Base-by-base conservation (phyloP, 148 eudicot genomes). In the Silene latifolia region DNA sequence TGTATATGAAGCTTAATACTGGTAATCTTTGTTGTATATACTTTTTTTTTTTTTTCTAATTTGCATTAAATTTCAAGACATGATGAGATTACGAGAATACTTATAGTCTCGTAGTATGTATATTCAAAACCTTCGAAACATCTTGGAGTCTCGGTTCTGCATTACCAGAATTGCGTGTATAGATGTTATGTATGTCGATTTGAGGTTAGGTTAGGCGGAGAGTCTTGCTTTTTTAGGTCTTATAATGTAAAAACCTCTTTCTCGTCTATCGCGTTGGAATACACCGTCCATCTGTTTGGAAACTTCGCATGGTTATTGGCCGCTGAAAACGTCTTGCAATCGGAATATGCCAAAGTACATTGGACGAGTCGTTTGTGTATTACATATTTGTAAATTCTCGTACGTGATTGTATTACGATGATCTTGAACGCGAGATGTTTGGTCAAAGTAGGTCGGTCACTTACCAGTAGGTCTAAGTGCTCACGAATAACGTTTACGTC, bases 91-190 rank as follows among this genome's bases (percentile, higher is more conserved):
- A 67, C 23, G 70, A 67, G 70, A 67, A 42, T 19, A 67, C 23
- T 39, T 60, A 29, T 44, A 39, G 60, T 42, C 70, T 18, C 65
- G 63, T 35, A 74, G 56, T 80, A 69, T 74, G 82, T 79, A 79
- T 65, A 79, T 74, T 74, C 23, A 54, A 63, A 74, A 61, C 13
- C 58, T 24, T 14, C 29, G 60, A 18, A 13, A 15, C 21, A 61
- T 76, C 67, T 71, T 32, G 3, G 35, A 32, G 35, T 32, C 35
- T 32, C 35, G 35, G 35, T 32, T 76, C 44, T 76, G 76, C 35
- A 71, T 27, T 70, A 27, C 59, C 76, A 59, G 72, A 71, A 72
- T 72, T 60, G 70, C 79, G 59, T 76, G 77, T 80, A 80, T 80
- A 80, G 71, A 72, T 70, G 68, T 75, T 71, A 76, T 63, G 79